These are phyloP conservation scores for Pseudogymnoascus sp. DNA, from an alignment of 2,329 filamentous ascomycete genomes.

Conservation along the genomic window DNA sequence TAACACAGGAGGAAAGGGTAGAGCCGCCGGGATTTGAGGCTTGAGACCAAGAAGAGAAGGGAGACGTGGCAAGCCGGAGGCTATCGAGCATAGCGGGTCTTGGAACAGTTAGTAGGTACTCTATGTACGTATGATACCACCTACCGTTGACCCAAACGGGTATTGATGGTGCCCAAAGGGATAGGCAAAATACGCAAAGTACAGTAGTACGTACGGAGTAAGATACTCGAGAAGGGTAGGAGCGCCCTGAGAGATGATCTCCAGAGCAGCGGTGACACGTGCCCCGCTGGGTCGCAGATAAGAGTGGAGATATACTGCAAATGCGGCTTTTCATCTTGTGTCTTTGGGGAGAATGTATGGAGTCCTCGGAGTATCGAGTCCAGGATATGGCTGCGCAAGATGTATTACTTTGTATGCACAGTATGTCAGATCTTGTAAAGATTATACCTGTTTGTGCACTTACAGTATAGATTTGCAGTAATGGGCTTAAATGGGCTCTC, in stretches of 20 bases:
- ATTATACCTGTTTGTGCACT: not conserved
- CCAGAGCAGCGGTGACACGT: constrained; percentile 4
- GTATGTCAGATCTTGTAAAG: not conserved
- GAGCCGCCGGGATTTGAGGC: not conserved
- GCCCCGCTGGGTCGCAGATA: not conserved
- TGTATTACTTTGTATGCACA: not conserved
- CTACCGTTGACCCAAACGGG: constrained; percentile 1
- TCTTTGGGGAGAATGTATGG: too few relatives aligned
- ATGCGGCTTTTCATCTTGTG: not conserved
- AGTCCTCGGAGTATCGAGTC: not conserved
- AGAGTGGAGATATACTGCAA: not conserved
- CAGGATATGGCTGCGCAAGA: not conserved
- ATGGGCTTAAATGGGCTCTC: not conserved
- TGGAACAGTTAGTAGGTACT: not conserved
- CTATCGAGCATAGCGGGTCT: constrained; percentile 1
- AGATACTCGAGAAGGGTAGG: not conserved
- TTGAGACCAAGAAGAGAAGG: not conserved
- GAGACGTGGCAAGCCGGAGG: constrained; percentile 3
- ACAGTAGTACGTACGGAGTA: not conserved
- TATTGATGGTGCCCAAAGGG: constrained; percentile 1
- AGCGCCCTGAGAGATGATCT: not conserved
- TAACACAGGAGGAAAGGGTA: not conserved
- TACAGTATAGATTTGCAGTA: not conserved
- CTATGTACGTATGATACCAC: not conserved
- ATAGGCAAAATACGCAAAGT: not conserved